Evolutionary conservation across 345 rosid species (phyloP), one percentile per base, ranked within the genome.

Genomic region (Erysimum cheiranthoides): DNA sequence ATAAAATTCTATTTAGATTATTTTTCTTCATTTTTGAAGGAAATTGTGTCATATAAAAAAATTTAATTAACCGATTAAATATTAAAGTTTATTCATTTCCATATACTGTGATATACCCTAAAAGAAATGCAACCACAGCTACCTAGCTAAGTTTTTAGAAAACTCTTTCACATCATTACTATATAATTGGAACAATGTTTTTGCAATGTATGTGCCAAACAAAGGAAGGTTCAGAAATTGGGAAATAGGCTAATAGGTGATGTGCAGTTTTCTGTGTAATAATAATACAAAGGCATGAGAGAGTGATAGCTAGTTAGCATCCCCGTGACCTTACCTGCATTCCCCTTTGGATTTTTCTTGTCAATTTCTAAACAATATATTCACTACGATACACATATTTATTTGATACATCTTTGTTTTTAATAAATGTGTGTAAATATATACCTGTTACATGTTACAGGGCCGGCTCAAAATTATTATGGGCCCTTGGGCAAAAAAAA

Each of bases 261-360:
- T 10, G n/a, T 17, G 30, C 2, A 59, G 35, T n/a, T n/a, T 8
- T 57, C 11, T 57, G 21, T 57, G 25, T 57, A 32, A 32, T 4
- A 28, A 43, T 32, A 18, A 57, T 45, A 70, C 66, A 45, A 45
- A 57, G n/a, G 66, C 66, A 57, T 14, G 66, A 28, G 30, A 38
- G 45, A 45, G 58, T 58, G 45, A 69, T 28, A 70, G 34, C 3
- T 35, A 45, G 34, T 5, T 35, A 45, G 16, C 54, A 31, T 2
- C 9, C 66, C 74, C 54, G 74, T 70, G 74, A 70, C 56, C 66
- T 21, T 70, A 70, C 56, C 66, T 43, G 65, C 56, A 70, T 32
- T 32, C n/a, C 65, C 45, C 66, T 58, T 45, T 45, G 53, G 56
- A 31, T 18, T 31, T 6, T 32, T 9, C 54, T 46, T 70, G 66